phyloP scores from a whole-genome alignment of 2,329 filamentous ascomycete species.

The Didymellaceae sp. region DNA sequence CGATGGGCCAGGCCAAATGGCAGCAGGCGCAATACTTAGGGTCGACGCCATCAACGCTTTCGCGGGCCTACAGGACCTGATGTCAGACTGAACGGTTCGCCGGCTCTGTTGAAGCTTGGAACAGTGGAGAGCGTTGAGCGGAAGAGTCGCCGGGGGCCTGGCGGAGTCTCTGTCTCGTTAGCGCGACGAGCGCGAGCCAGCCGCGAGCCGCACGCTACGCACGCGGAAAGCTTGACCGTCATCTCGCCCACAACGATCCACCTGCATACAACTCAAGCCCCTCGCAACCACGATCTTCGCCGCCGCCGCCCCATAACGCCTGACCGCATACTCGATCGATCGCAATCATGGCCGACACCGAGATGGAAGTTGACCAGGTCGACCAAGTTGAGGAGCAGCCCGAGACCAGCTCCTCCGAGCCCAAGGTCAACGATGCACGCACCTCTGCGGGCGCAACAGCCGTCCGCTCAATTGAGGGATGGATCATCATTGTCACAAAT shows the following conservation, averaged over 20 bases:
- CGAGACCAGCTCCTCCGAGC: constrained; percentile 49
- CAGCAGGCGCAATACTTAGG: background rate
- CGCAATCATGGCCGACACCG: constrained; percentile 52
- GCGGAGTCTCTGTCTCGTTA: background rate
- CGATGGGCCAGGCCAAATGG: background rate
- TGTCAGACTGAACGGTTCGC: constrained; percentile 1
- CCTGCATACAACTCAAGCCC: constrained; percentile 4
- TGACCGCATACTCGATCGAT: constrained; percentile 1
- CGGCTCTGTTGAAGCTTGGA: constrained; percentile 4
- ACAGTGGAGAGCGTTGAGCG: background rate
- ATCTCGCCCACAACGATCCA: constrained; percentile 16
- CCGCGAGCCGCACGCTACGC: constrained; percentile 11
- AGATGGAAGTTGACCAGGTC: constrained; percentile 55
- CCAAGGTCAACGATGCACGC: constrained; percentile 69
- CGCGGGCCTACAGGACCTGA: background rate
- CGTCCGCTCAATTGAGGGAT: constrained; percentile 86
- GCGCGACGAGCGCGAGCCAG: too few species aligned
- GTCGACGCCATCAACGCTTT: background rate
- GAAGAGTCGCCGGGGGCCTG: background rate
- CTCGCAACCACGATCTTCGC: too few species aligned
- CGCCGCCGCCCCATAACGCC: constrained; percentile 3
- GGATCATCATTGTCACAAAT: constrained; percentile 87
- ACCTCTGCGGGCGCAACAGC: constrained; percentile 77
- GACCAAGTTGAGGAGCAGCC: constrained; percentile 40
- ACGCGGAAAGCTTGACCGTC: constrained; percentile 17